Evolutionary conservation across 768 basidiomycete species (phyloP), one percentile per base, ranked within the genome.

Genomic region (Fomitopsis pulvina): DNA sequence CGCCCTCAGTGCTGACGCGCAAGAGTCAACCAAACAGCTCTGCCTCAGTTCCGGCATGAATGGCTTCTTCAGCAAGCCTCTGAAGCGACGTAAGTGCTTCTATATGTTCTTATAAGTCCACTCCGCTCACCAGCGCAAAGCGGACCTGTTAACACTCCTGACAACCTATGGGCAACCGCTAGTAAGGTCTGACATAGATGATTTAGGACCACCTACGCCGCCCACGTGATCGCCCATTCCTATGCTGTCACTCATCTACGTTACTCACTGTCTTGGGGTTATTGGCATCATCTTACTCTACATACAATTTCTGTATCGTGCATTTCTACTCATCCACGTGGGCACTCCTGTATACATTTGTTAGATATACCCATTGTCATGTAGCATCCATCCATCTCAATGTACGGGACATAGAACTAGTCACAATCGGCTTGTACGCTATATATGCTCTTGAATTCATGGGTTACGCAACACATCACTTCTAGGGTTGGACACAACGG

Each of bases 21-120:
- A 87, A 64, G 83, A 85, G 45, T 84, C 83, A 3, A 85, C 85
- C 1, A 85, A 85, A 58, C 77, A 80, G 60, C 71, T 86, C 9
- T 88, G 85, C 57, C 64, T 87, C n/a, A 85, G 81, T 54, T 81
- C 83, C 2, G 86, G 86, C 9, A 88, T 88, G 86, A 85, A 86
- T 57, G 71, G 73, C 3, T 88, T 87, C 63, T 76, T 86, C 55
- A 84, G 79, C 60, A 88, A 88, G 65, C 86, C 86, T 11, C 66
- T 87, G 34, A 78, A 72, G 57, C 81, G 78, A 60, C 68, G 81
- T 80, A 52, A 52, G 68, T 47, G 25, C 45, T 52, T 16, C 3
- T 44, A 44, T 20, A 4, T 10, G 4, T 42, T 21, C 27, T 34
- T 27, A 8, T 28, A 21, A 3, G 34, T 22, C 2, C 7, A 24